Conservation (phyloP, 495 filamentous ascomycete genomes). For the Aspergillus steynii region DNA sequence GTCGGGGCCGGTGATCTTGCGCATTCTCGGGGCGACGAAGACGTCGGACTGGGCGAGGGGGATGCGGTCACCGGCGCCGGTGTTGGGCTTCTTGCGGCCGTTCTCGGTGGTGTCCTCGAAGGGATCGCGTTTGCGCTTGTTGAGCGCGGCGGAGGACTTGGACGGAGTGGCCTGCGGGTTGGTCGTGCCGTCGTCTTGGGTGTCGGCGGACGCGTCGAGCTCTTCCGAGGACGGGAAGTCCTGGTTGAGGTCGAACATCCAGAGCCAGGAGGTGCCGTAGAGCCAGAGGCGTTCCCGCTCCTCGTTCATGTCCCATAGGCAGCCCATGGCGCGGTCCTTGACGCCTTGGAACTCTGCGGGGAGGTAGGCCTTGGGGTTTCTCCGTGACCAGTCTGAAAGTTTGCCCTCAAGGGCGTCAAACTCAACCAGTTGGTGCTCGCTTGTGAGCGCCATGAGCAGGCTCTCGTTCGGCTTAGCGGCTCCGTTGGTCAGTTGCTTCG, state of each 20-base stretch:
- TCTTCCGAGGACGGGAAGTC: slow-evolving; percentile 58
- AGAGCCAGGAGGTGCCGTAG: slow-evolving; percentile 81
- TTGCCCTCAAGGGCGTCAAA: slow-evolving; percentile 73
- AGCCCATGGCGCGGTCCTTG: slow-evolving; percentile 76
- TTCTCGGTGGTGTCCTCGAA: slow-evolving; percentile 32
- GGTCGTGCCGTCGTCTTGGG: slow-evolving; percentile 26
- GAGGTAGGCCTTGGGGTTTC: slow-evolving; percentile 73
- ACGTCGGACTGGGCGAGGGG: slow-evolving; percentile 54
- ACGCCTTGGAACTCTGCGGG: slow-evolving; percentile 69
- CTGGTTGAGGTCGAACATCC: slow-evolving; percentile 84
- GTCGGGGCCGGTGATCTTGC: slow-evolving; percentile 43
- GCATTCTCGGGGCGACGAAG: slow-evolving; percentile 61
- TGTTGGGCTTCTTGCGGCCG: slow-evolving; percentile 41
- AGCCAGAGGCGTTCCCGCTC: slow-evolving; percentile 72
- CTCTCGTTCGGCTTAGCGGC: slow-evolving; percentile 46
- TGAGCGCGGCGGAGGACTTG: slow-evolving; percentile 2
- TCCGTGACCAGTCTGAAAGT: slow-evolving; percentile 80
- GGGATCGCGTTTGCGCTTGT: slow-evolving; percentile 49
- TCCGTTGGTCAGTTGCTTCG: slow-evolving; percentile 41
- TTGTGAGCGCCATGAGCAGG: slow-evolving; percentile 72
- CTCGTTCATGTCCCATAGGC: slow-evolving; percentile 73
- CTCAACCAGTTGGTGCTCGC: slow-evolving; percentile 71
- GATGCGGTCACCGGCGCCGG: slow-evolving; percentile 63
- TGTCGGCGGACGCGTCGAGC: slow-evolving; percentile 20
- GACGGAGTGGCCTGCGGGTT: slow-evolving; percentile 24